Evolutionary conservation across 148 eudicot genomes (phyloP).

Genomic region (Rhododendron kiyosumense): DNA sequence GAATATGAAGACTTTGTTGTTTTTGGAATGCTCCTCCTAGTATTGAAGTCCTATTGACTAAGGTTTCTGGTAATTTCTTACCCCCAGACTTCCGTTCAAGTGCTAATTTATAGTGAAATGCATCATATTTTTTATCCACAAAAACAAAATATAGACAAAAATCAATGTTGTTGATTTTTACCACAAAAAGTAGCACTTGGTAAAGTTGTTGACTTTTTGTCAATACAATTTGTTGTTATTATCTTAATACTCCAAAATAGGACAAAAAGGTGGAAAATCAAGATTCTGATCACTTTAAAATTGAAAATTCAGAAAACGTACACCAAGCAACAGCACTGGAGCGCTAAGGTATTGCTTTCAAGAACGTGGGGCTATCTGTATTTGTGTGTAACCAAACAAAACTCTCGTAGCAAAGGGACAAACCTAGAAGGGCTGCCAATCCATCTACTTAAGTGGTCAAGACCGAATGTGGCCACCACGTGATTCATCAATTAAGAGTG

Average conservation of each 20-base stretch:
- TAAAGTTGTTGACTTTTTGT: not conserved
- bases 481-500: not conserved
- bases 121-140: not conserved
- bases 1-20: not conserved
- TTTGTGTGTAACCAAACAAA: constrained; percentile 15
- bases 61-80: not conserved
- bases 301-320: not conserved
- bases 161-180: too few relatives aligned
- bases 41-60: not conserved
- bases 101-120: not conserved
- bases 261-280: not conserved
- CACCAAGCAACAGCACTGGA: not conserved
- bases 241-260: not conserved
- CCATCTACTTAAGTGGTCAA: not conserved
- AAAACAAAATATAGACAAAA: not conserved
- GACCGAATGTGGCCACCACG: not conserved
- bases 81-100: not conserved
- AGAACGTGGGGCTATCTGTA: not conserved
- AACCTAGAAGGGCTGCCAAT: not conserved
- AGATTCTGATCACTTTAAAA: not conserved
- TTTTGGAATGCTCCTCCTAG: not conserved
- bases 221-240: not conserved
- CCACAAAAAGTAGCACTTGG: not conserved
- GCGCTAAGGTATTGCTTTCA: not conserved
- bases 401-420: not conserved